Evolutionary conservation across 192 early-diverging fungal species (phyloP), one percentile per base, ranked within the genome.

Genomic region (Diversispora eburnea): DNA sequence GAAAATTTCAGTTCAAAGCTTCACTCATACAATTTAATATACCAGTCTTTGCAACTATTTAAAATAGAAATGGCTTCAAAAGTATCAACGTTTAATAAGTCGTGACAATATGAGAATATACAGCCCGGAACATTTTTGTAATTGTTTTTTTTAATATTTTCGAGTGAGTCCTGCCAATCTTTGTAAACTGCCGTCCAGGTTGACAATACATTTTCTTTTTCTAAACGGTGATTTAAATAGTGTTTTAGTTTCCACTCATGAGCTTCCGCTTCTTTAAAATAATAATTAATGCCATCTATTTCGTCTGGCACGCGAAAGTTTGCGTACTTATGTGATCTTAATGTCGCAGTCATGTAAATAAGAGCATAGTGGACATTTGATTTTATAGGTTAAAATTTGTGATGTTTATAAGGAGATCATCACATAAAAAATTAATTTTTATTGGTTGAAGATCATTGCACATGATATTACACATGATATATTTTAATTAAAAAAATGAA

Each of bases 161-260:
- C 59, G 19, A 60, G 4, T 60, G 59, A 60, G 22, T 60, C 59
- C 39, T 60, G 33, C 33, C 59, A 60, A 41, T 60, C 33, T 41
- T 60, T 60, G 33, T 60, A 60, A 60, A 60, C 33, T 22, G 4
- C 25, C 25, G 8, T 59, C 20, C 20, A 60, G 39, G 33, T 39
- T 60, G 25, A 25, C 8, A 41, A 12, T 60, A 60, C 10, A 15
- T 42, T 41, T 13, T 61, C 39, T 2, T 12, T 60, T 60, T 60
- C 33, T 60, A 60, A 42, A 60, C 33, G 33, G 39, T 60, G 9
- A 41, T 60, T 41, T 60, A 60, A 8, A 60, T 60, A 60, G 25
- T 41, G 59, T 41, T 60, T 60, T 60, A 60, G 10, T 41, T 60
- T 60, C 59, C 22, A 60, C 39, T 60, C 59, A 42, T 60, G 59